phyloP scores from a whole-genome alignment of 352 stramenopile genomes.

The Phytophthora nicotianae region DNA sequence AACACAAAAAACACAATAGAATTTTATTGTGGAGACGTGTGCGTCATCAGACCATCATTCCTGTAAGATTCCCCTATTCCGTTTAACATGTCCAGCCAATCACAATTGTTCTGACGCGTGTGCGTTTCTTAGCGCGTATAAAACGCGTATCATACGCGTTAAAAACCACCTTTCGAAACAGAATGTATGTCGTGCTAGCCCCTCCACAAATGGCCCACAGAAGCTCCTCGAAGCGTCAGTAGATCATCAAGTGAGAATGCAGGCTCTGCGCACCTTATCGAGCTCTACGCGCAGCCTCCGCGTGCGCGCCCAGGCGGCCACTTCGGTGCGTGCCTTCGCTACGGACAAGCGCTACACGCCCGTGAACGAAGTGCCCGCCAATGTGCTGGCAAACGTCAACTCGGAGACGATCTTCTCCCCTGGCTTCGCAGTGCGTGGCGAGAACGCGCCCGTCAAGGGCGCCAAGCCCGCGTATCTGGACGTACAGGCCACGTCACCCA shows the following conservation, averaged over 20 bases:
- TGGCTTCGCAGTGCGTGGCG: constrained; percentile 76
- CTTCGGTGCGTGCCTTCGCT: constrained; percentile 31
- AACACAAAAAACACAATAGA: too few species aligned
- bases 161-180: constrained; percentile 1
- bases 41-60: constrained; percentile 24
- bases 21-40: too few species aligned
- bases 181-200: constrained; percentile 2
- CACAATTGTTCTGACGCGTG: background rate
- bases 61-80: background rate
- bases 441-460: constrained; percentile 55
- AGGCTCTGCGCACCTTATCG: constrained; percentile 25
- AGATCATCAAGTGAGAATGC: constrained; percentile 29
- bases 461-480: constrained; percentile 94
- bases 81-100: constrained; percentile 27
- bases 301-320: constrained; percentile 7
- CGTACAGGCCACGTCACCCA: constrained; percentile 97
- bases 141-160: constrained; percentile 5
- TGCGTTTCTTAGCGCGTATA: background rate
- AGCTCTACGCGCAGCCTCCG: constrained; percentile 17
- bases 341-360: constrained; percentile 86
- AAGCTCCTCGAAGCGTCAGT: constrained; percentile 14
- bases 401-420: constrained; percentile 84
- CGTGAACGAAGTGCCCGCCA: constrained; percentile 83
- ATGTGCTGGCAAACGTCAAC: constrained; percentile 83
- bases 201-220: constrained; percentile 23